Evolutionary conservation across 108 stramenopile species (phyloP).

Genomic region (Nitzschia putrida): DNA sequence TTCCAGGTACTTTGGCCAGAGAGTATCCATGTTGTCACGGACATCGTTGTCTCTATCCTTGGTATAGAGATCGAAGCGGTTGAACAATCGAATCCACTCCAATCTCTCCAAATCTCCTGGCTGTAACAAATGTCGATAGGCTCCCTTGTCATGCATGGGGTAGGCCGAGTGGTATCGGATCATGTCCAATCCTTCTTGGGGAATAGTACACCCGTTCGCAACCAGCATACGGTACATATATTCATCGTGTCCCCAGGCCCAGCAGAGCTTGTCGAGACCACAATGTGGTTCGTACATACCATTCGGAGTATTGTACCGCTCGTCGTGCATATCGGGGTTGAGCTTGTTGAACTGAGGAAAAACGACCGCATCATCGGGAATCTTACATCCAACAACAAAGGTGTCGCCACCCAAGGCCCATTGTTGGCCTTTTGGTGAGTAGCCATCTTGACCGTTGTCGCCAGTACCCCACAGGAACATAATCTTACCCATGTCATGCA

Average conservation of each 20-base stretch:
- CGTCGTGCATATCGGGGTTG: slow-evolving; percentile 75
- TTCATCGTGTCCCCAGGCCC: slow-evolving; percentile 84
- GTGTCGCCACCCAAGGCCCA: slow-evolving; percentile 88
- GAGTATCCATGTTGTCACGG: slow-evolving; percentile 47
- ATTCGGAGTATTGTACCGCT: slow-evolving; percentile 50
- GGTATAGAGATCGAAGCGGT: slow-evolving; percentile 78
- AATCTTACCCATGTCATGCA: slow-evolving; percentile 89
- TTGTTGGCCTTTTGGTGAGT: slow-evolving; percentile 65
- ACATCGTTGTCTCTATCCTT: slow-evolving; percentile 68
- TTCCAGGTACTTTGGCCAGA: slow-evolving; percentile 71
- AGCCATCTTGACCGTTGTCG: slow-evolving; percentile 72
- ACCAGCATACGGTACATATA: slow-evolving; percentile 87
- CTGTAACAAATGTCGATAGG: slow-evolving; percentile 64
- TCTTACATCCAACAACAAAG: slow-evolving; percentile 72
- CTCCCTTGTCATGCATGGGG: slow-evolving; percentile 75
- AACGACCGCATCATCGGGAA: slow-evolving; percentile 69
- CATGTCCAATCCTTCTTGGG: slow-evolving; percentile 76
- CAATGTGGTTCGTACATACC: slow-evolving; percentile 74
- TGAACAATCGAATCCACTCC: slow-evolving; percentile 75
- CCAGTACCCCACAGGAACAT: slow-evolving; percentile 78
- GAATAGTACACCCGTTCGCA: slow-evolving; percentile 61
- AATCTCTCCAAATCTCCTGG: slow-evolving; percentile 56
- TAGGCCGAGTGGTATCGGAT: slow-evolving; percentile 78
- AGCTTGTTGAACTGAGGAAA: slow-evolving; percentile 73
- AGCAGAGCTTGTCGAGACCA: slow-evolving; percentile 63